Evolutionary conservation across 768 basidiomycete species (phyloP).

Genomic region (Termitomyces sp.): DNA sequence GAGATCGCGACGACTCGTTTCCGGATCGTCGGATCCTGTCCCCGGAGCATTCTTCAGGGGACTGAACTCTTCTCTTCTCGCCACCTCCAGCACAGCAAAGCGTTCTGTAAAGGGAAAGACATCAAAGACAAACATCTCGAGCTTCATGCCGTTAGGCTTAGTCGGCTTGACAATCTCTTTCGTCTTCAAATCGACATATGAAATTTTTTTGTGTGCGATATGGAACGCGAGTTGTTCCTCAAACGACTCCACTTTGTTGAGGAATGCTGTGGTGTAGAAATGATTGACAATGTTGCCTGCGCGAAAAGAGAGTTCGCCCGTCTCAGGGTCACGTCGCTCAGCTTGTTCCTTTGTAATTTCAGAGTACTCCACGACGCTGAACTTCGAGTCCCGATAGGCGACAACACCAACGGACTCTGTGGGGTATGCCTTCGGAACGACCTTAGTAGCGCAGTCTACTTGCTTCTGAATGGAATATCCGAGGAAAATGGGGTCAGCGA

Average conservation of each 20-base stretch:
- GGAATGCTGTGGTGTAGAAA: slow-evolving; percentile 88
- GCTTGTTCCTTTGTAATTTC: slow-evolving; percentile 90
- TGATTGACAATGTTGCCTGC: slow-evolving; percentile 98
- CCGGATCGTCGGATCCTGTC: slow-evolving; percentile 82
- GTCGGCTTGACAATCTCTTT: slow-evolving; percentile 72
- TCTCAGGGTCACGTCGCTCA: slow-evolving; percentile 59
- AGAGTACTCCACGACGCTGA: slow-evolving; percentile 94
- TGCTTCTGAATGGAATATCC: slow-evolving; percentile 88
- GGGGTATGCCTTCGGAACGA: slow-evolving; percentile 83
- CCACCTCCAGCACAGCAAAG: slow-evolving; percentile 87
- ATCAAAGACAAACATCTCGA: slow-evolving; percentile 98
- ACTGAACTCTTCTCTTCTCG: slow-evolving; percentile 86
- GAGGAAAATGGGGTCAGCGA: slow-evolving; percentile 96
- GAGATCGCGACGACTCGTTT: slow-evolving; percentile 86
- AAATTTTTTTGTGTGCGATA: slow-evolving; percentile 97
- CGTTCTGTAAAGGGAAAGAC: slow-evolving; percentile 88
- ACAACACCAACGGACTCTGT: slow-evolving; percentile 95
- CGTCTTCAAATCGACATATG: slow-evolving; percentile 64
- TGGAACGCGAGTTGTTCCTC: slow-evolving; percentile 93
- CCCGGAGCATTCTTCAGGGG: slow-evolving; percentile 98
- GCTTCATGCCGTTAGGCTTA: slow-evolving; percentile 98
- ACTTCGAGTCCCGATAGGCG: slow-evolving; percentile 76
- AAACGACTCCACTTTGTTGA: slow-evolving; percentile 72
- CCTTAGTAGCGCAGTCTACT: slow-evolving; percentile 92
- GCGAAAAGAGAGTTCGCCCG: slow-evolving; percentile 81